Base-by-base conservation (phyloP, 208 protist species). In the Trypanosoma platydactyli region DNA sequence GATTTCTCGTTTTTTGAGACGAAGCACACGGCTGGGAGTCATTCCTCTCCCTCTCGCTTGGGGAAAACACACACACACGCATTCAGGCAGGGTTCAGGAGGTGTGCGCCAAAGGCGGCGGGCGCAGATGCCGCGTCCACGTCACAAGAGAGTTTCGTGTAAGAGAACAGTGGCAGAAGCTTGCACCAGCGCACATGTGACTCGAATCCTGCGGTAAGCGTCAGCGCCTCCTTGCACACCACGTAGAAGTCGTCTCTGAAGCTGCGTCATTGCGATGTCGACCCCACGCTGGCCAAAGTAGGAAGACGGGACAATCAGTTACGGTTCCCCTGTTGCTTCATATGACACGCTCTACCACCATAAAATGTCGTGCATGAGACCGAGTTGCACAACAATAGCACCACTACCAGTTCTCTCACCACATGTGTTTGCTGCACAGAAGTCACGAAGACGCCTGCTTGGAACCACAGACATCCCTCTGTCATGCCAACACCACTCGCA, bases 101-200 rank as follows among this genome's bases (percentile, higher is more conserved):
- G n/a, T n/a, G n/a, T n/a, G n/a, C n/a, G n/a, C n/a, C n/a, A n/a
- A n/a, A n/a, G n/a, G n/a, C n/a, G n/a, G n/a, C n/a, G n/a, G n/a
- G n/a, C n/a, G n/a, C n/a, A n/a, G n/a, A n/a, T n/a, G n/a, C n/a
- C n/a, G n/a, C n/a, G n/a, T n/a, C n/a, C n/a, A n/a, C n/a, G n/a
- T 76, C 71, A 9, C 69, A 73, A 51, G 80, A 83, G 40, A 80
- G 30, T 54, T 74, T 77, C n/a, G 63, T 29, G 59, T 73, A 65
- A 63, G 56, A 64, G 3, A 80, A 42, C 5, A 62, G 40, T 44
- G 60, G 66, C 29, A 74, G 71, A 30, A 77, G 50, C 46, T 77
- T 45, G 29, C 77, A 75, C 60, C 62, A 71, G 66, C 52, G 62
- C 60, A 68, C 71, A 5, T 64, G 62, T 54, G 65, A 52, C 16